Evolutionary conservation across 2,329 filamentous ascomycete species (phyloP), one percentile per base, ranked within the genome.

Genomic region (Epichloe sp.): DNA sequence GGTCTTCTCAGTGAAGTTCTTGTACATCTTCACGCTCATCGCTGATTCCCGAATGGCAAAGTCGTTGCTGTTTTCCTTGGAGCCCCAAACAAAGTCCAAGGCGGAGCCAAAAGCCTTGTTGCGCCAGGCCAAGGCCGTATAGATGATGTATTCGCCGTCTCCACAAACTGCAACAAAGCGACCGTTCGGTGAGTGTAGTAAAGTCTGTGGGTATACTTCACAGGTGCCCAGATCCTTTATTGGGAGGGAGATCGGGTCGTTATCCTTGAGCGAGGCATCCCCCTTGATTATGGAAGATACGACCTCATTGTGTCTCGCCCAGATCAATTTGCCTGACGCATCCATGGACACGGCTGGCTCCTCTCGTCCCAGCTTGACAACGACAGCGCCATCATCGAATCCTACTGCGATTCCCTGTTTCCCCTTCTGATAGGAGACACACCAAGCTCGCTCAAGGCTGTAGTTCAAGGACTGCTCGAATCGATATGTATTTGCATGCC

Each of bases 291-390:
- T 89, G 10, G 91, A 85, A 1, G 90, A 95, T 17, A 96, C 80
- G 36, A 97, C 90, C 64, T 98, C 93, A 62, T 89, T 96, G 67
- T 97, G 91, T 60, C 85, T 83, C 34, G 93, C 90, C 86, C 88
- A 97, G 56, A 98, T 89, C 55, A 98, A 77, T 74, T 98, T 98
- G 65, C 93, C 93, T 41, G 88, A 94, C 34, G 81, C 75, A 63
- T 98, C 93, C 93, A 98, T 98, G 12, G 89, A 96, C 17, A 97
- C 91, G 34, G 93, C 93, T 2, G 93, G 93, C 70, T 97, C 91
- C 68, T 98, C 93, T 55, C 93, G 82, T 59, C 93, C 93, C 76
- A 98, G 90, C 71, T 96, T 97, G 52, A 98, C 87, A 44, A 98
- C 93, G 3, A 98, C 91, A 4, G 91, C 91, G 66, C 93, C 93